phyloP scores from a whole-genome alignment of 257 asterid species.

The Verbascum thapsus region DNA sequence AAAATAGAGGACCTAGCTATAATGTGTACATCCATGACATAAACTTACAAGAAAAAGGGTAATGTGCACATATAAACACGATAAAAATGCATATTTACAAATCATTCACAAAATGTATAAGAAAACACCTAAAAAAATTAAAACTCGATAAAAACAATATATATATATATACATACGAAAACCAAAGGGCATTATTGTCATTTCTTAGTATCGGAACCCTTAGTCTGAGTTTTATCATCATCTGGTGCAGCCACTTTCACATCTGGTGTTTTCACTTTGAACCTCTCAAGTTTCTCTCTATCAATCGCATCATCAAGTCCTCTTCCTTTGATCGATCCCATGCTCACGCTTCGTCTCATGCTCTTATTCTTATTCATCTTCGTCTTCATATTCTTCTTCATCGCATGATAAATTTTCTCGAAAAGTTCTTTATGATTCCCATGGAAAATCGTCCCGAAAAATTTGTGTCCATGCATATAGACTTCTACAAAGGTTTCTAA shows the following conservation, averaged over 20 bases:
- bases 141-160: no score
- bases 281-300: slow-evolving; percentile 36
- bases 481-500: slow-evolving; percentile 50
- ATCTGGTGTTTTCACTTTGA: slow-evolving; percentile 48
- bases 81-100: no score
- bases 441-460: slow-evolving; percentile 46
- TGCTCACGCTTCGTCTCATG: slow-evolving; percentile 52
- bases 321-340: slow-evolving; percentile 30
- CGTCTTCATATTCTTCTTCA: no score
- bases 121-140: no score
- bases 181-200: neutral
- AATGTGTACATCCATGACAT: no score
- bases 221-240: neutral
- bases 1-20: no score
- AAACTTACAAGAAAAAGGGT: no score
- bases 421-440: slow-evolving; percentile 43
- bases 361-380: slow-evolving; percentile 34
- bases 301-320: slow-evolving; percentile 31
- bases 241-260: slow-evolving; percentile 19
- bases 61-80: no score
- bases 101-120: no score
- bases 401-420: slow-evolving; percentile 32
- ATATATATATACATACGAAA: no score
- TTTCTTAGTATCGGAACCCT: slow-evolving; percentile 14
- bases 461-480: slow-evolving; percentile 33